Evolutionary conservation across 768 basidiomycete species (phyloP).

Genomic region (Boletus insuetus): DNA sequence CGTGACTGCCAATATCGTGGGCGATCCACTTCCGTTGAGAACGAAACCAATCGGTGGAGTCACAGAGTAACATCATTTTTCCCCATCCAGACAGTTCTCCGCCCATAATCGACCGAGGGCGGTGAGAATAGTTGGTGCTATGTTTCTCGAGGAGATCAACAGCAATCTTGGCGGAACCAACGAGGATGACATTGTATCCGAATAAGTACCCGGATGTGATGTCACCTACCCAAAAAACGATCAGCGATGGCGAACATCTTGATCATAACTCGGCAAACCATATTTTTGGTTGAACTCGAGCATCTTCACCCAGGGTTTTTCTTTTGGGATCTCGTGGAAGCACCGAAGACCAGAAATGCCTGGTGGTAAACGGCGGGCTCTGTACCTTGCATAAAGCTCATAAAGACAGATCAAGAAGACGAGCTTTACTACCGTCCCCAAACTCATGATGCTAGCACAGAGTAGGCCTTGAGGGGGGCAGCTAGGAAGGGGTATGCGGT

Average conservation of each 20-base stretch:
- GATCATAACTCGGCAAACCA: background rate
- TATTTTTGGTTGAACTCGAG: slow-evolving; percentile 9
- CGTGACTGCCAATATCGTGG: slow-evolving; percentile 6
- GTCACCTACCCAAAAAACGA: slow-evolving; percentile 5
- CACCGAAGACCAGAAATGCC: slow-evolving; percentile 11
- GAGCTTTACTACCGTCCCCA: background rate
- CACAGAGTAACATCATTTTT: slow-evolving; percentile 14
- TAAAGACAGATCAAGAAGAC: background rate
- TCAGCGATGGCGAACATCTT: background rate
- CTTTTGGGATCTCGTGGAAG: slow-evolving; percentile 9
- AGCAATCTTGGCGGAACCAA: slow-evolving; percentile 41
- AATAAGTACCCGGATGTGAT: slow-evolving; percentile 9
- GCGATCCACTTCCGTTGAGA: slow-evolving; percentile 15
- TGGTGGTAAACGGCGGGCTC: slow-evolving; percentile 10
- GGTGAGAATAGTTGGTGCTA: slow-evolving; percentile 38
- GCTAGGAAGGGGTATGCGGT: too few relatives aligned
- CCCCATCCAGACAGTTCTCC: slow-evolving; percentile 21
- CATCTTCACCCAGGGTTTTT: slow-evolving; percentile 12
- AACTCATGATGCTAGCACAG: too few relatives aligned
- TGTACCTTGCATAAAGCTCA: background rate
- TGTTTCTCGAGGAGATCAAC: slow-evolving; percentile 46
- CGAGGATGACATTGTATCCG: slow-evolving; percentile 38
- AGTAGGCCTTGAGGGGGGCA: too few relatives aligned
- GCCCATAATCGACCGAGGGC: slow-evolving; percentile 14
- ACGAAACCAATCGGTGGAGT: slow-evolving; percentile 11